phyloP scores from a whole-genome alignment of 208 protist genomes.

The Wallacemonas rigidus region DNA sequence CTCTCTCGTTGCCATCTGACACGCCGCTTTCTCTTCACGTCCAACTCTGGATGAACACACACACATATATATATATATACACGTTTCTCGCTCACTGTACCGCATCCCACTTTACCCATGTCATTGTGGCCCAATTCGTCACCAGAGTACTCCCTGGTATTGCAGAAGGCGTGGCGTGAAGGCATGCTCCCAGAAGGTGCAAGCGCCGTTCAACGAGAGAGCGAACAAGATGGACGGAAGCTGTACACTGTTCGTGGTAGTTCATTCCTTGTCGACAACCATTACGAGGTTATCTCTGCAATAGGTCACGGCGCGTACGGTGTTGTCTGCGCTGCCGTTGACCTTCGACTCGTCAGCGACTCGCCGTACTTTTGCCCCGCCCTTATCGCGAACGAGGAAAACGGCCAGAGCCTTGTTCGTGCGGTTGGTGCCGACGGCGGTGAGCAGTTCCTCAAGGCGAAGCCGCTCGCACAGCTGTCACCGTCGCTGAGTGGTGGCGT shows the following conservation, averaged over 20 bases:
- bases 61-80: too few species aligned
- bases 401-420: constrained; percentile 29
- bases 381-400: constrained; percentile 34
- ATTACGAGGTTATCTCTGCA: constrained; percentile 61
- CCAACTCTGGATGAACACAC: too few species aligned
- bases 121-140: not conserved
- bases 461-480: constrained; percentile 5
- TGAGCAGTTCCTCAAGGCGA: constrained; percentile 12
- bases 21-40: too few species aligned
- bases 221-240: constrained; percentile 36
- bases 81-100: not conserved
- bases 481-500: not conserved
- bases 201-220: not conserved
- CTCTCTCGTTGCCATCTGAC: too few species aligned
- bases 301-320: constrained; percentile 79
- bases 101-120: not conserved
- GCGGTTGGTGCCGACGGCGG: constrained; percentile 8
- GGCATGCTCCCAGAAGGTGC: not conserved
- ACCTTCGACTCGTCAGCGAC: constrained; percentile 46
- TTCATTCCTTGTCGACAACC: constrained; percentile 58
- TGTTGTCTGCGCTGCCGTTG: constrained; percentile 69
- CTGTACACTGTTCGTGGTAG: constrained; percentile 52
- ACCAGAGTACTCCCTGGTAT: not conserved
- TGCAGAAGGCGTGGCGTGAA: not conserved
- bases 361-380: constrained; percentile 38